Evolutionary conservation across 441 rosid genomes (phyloP).

Genomic region (Eutrema salsugineum): DNA sequence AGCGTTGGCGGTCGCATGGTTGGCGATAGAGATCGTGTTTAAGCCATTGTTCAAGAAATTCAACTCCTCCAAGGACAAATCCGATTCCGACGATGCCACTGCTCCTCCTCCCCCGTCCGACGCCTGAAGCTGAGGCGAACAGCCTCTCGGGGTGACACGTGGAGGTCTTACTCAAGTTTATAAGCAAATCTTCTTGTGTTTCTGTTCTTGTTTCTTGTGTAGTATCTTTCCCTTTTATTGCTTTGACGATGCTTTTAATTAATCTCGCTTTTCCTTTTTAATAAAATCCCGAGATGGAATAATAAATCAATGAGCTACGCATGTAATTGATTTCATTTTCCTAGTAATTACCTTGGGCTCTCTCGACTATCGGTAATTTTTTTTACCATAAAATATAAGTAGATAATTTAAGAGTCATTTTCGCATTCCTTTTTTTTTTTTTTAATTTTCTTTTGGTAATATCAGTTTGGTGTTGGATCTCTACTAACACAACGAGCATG

Average conservation of each 20-base stretch:
- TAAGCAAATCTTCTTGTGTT: conserved; percentile 8
- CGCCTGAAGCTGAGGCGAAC: neutral
- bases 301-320: neutral
- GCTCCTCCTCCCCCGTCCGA: conserved; percentile 18
- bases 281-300: neutral
- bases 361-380: neutral
- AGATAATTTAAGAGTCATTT: neutral
- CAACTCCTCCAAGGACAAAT: conserved; percentile 57
- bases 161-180: neutral
- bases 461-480: neutral
- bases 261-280: neutral
- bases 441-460: neutral
- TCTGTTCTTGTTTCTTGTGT: conserved; percentile 1
- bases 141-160: conserved; percentile 4
- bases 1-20: conserved; percentile 72
- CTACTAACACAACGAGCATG: neutral
- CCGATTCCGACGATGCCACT: conserved; percentile 39
- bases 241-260: neutral
- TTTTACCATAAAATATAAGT: neutral
- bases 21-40: conserved; percentile 71
- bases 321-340: neutral
- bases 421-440: neutral
- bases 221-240: neutral
- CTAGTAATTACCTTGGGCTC: neutral
- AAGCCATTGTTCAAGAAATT: conserved; percentile 66